A percentile compares a stretch with the other conserved stretches of the same genome.
phyloP scores from a whole-genome alignment of 225 moss, liverwort and hornwort species.

The Polytrichum formosum region DNA sequence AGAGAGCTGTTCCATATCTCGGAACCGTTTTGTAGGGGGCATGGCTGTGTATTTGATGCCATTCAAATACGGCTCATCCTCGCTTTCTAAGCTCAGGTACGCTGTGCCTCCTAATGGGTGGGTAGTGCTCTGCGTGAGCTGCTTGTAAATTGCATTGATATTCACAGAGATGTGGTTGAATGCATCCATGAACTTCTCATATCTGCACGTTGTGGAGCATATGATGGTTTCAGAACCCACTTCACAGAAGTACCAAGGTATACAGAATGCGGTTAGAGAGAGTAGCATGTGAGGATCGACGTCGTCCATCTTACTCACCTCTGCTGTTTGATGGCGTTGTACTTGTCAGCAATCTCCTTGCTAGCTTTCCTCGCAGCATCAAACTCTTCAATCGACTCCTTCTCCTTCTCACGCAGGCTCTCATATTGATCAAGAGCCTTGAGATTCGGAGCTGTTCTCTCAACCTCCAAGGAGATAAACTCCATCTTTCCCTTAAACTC shows the following conservation, averaged over 20 bases:
- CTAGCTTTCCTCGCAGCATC: conserved; percentile 83
- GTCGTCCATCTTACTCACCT: conserved; percentile 35
- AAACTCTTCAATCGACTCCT: conserved; percentile 91
- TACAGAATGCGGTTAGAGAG: background rate
- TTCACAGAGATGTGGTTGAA: conserved; percentile 98
- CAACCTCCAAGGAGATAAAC: conserved; percentile 76
- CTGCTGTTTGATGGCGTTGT: conserved; percentile 76
- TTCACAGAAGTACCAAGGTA: too few relatives aligned
- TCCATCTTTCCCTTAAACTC: conserved; percentile 89
- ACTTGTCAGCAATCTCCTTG: conserved; percentile 80
- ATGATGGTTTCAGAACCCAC: too few relatives aligned
- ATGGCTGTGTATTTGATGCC: conserved; percentile 98
- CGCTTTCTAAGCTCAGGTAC: conserved; percentile 87
- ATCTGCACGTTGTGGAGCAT: conserved; percentile 37
- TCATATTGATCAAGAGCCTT: conserved; percentile 99
- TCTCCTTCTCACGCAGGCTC: conserved; percentile 81
- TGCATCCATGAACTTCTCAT: conserved; percentile 90
- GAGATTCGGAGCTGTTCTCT: conserved; percentile 85
- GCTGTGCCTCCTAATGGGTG: conserved; percentile 93
- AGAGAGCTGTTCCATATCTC: conserved; percentile 98
- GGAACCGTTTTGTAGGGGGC: conserved; percentile 95
- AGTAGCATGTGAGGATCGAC: background rate
- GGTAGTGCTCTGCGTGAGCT: conserved; percentile 82
- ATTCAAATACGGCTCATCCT: conserved; percentile 88
- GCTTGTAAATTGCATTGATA: conserved; percentile 96